Evolutionary conservation across 306 rosid genomes (phyloP).

Genomic region (Rubus parviflorus): DNA sequence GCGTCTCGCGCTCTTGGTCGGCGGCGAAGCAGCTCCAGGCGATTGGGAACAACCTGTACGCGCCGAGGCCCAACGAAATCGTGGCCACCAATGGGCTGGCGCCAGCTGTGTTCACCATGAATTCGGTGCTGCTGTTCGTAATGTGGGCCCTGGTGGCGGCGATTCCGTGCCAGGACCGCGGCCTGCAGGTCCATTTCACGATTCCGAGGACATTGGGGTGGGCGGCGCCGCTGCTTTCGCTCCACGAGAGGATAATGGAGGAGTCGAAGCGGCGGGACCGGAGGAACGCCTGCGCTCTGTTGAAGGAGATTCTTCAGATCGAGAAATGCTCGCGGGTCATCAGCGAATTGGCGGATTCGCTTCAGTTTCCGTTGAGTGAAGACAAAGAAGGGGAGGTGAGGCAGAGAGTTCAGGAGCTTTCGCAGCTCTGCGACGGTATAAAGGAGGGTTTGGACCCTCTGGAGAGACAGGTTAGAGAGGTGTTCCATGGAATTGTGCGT

Average conservation of each 20-base stretch:
- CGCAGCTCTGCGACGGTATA: conserved; percentile 46
- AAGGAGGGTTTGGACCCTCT: conserved; percentile 74
- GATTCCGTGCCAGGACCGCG: conserved; percentile 95
- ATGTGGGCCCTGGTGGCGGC: conserved; percentile 97
- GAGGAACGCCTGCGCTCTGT: conserved; percentile 63
- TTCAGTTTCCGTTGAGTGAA: conserved; percentile 67
- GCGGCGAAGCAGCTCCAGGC: conserved; percentile 88
- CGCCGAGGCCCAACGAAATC: conserved; percentile 67
- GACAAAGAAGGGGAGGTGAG: conserved; percentile 65
- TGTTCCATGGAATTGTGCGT: conserved; percentile 72
- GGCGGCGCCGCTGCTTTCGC: conserved; percentile 60
- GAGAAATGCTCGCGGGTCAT: conserved; percentile 70
- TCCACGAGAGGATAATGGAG: conserved; percentile 75
- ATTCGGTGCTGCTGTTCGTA: conserved; percentile 55
- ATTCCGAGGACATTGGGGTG: conserved; percentile 55
- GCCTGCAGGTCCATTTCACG: conserved; percentile 63
- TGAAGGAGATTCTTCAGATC: conserved; percentile 80
- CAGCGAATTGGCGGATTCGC: conserved; percentile 64
- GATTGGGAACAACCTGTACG: conserved; percentile 56
- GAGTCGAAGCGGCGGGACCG: conserved; percentile 79
- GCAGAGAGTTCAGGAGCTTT: conserved; percentile 65
- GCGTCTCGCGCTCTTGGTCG: conserved; percentile 90
- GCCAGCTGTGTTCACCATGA: conserved; percentile 55
- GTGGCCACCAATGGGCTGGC: conserved; percentile 62
- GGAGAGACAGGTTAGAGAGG: conserved; percentile 84